phyloP scores from a whole-genome alignment of 2,329 filamentous ascomycete genomes.

The Fusarium fracticaudum region DNA sequence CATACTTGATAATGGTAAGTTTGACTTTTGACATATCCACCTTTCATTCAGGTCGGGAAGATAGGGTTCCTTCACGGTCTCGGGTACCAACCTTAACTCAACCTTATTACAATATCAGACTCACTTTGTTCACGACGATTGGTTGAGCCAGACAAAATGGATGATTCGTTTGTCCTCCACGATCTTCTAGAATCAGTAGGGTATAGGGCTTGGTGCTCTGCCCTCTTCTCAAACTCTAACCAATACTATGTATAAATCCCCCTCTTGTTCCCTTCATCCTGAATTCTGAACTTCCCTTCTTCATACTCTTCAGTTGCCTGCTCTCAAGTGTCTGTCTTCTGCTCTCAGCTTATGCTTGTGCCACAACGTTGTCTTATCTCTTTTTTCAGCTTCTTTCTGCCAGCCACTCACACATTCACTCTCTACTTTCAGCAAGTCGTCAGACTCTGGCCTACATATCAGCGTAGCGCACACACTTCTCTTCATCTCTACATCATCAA shows the following conservation, averaged over 20 bases:
- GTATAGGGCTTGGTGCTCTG: not conserved
- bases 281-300: not conserved
- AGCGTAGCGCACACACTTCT: not conserved
- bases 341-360: not conserved
- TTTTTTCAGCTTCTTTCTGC: not conserved
- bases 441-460: too few species aligned
- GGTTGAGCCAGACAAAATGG: fast-evolving
- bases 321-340: not conserved
- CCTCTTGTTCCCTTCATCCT: not conserved
- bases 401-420: not conserved
- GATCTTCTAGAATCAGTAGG: not conserved
- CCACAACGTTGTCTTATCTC: not conserved
- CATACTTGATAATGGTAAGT: too few species aligned
- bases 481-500: not conserved
- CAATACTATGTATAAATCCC: not conserved
- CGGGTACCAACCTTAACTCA: not conserved
- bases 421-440: not conserved
- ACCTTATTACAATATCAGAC: fast-evolving
- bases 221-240: not conserved
- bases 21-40: not conserved
- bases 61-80: too few species aligned
- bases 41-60: not conserved
- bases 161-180: not conserved
- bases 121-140: fast-evolving
- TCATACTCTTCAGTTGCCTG: not conserved